Evolutionary conservation across 169 alveolate genomes (phyloP).

Genomic region (Eimeria brunetti): DNA sequence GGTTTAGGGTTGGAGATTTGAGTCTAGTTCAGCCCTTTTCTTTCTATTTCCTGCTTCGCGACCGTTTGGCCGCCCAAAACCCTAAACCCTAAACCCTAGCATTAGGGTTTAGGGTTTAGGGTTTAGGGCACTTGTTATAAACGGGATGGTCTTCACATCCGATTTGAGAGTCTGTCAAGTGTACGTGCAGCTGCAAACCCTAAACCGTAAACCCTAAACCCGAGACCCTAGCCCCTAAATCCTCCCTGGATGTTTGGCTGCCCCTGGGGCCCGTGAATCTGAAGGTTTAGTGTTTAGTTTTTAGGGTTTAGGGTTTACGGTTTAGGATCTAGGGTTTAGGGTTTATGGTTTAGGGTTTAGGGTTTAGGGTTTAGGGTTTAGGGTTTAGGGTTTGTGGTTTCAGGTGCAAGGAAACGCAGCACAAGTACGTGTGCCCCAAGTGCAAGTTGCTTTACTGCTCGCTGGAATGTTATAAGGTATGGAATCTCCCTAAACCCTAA

Average conservation of each 20-base stretch:
- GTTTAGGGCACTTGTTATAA: too few relatives aligned
- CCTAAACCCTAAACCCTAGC: background rate
- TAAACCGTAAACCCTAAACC: constrained; percentile 6
- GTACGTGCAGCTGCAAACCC: background rate
- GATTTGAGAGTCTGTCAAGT: constrained; percentile 14
- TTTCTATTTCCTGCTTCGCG: background rate
- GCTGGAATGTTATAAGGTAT: constrained; percentile 10
- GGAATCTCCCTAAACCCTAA: background rate
- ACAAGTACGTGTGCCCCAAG: constrained; percentile 65
- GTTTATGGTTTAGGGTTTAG: too few relatives aligned
- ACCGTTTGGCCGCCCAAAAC: background rate
- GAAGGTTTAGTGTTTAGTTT: background rate
- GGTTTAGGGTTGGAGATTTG: too few relatives aligned
- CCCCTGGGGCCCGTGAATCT: background rate
- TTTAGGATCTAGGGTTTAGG: too few relatives aligned
- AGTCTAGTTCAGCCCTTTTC: background rate
- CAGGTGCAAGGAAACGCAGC: constrained; percentile 42
- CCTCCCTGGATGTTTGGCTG: background rate
- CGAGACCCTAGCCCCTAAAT: background rate
- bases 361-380: background rate
- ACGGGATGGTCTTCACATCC: background rate
- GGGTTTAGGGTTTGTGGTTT: constrained; percentile 5
- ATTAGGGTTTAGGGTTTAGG: background rate
- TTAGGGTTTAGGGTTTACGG: too few relatives aligned
- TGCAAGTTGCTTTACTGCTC: constrained; percentile 54